Base-by-base conservation (phyloP, 805 yeast species). In the Ogataea henricii region DNA sequence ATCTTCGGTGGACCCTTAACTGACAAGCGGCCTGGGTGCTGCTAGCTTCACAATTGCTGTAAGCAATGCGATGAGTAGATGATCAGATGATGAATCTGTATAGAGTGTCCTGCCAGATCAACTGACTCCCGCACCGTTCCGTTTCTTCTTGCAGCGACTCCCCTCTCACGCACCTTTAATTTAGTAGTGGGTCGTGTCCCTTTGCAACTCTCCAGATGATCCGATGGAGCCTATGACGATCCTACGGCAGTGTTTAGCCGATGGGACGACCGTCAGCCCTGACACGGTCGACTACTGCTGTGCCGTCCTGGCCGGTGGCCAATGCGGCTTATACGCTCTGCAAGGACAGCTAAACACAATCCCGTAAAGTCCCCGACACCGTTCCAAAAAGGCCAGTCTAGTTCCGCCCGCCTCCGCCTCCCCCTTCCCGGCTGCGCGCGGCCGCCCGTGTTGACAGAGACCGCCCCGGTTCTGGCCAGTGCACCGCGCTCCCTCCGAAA, bases 401-500 rank as follows among this genome's bases (percentile, higher is more conserved):
- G 9, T 23, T 9, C 9, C 6, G 26, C n/a, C 30, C 30, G n/a
- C 30, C 30, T 6, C 13, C 10, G 10, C 30, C 30, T n/a, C n/a
- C n/a, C n/a, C n/a, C n/a, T n/a, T n/a, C n/a, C n/a, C n/a, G n/a
- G n/a, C n/a, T 14, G 30, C 30, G n/a, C 30, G 30, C 30, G 30
- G 13, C 30, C 30, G 30, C 14, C 30, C 8, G 13, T 27, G 13
- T 12, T 32, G 8, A 14, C 7, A 32, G 17, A 32, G 17, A 32
- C n/a, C n/a, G 35, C 35, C 21, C 16, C 34, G 8, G 29, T 10
- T 36, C 40, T 36, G 21, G 18, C 23, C 25, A 25, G 42, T 26
- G 27, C 40, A 21, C n/a, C n/a, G n/a, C n/a, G n/a, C 27, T n/a
- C 30, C 30, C 40, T 23, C 33, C 42, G 42, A 39, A 39, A 26